Evolutionary conservation across 2,329 filamentous ascomycete genomes (phyloP), one percentile per base, ranked within the genome.

Genomic region (Colletotrichum acutatum): DNA sequence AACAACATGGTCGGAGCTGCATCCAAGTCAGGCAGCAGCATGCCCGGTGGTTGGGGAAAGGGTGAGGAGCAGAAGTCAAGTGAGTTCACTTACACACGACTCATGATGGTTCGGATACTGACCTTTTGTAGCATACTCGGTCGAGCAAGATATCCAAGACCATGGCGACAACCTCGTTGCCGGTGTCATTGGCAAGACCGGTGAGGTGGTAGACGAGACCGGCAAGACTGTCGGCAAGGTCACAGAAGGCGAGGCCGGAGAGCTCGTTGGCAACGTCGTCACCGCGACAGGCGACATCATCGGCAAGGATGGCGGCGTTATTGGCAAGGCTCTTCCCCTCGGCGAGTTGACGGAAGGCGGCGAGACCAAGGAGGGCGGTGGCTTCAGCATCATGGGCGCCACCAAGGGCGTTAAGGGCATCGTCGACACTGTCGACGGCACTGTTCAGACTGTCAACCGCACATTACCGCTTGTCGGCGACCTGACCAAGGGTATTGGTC

Each of bases 171-270:
- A 82, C 64, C 83, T 85, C 14, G 81, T 81, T 58, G 83, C 82
- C 22, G 82, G 84, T 46, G 79, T 83, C 61, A 85, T 87, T 64
- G 84, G 83, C 77, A 83, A 86, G 72, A 76, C 79, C 26, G 86
- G 86, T 19, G 84, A 86, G 19, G 83, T 87, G 22, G 78, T 87
- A 49, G 84, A 87, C 69, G 78, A 83, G 12, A 76, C 83, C 12
- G 86, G 84, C 64, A 85, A 86, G 64, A 80, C 79, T 9, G 77
- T 87, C 54, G 85, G 85, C 66, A 84, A 79, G 72, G 79, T 87
- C 68, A 79, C 80, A 64, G 82, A 84, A 54, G 81, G 83, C 26
- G 82, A 86, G 56, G 75, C 83, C 34, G 79, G 83, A 65, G 82
- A 84, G 42, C 79, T 87, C 12, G 78, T 81, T 52, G 86, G 85